Base-by-base conservation (phyloP, 2,329 filamentous ascomycete genomes). In the Fusarium sp. region DNA sequence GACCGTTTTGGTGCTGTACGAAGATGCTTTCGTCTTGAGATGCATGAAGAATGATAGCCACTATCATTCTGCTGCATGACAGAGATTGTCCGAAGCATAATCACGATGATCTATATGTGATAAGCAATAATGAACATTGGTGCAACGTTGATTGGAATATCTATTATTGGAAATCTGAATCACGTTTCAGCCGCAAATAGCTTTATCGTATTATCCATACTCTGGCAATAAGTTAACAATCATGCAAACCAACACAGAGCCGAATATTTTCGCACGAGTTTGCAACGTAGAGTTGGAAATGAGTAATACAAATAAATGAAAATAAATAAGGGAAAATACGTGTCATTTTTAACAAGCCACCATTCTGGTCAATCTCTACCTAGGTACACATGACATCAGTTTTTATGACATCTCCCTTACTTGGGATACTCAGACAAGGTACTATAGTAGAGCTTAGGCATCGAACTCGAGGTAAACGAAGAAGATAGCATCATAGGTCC, bases 31-130 rank as follows among this genome's bases (percentile, higher is more conserved):
- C 46, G 58, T 47, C 47, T 25, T 47, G 25, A 53, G 41, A 20
- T 62, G 29, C 36, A 62, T 62, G 36, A 52, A 41, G 15, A 47
- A 47, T 10, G 33, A 29, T 40, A 27, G 20, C 36, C 48, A 45
- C 11, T 40, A 25, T 33, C 17, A 40, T 31, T 31, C 36, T 33
- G 20, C 35, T 46, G 31, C n/a, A 33, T n/a, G 11, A 37, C 21
- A 27, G 14, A 21, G 13, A 39, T 39, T 31, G 17, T 11, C 20
- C 14, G 18, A 33, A 25, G 56, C 23, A 40, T 21, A 11, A 31
- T 41, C 27, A 35, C 23, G n/a, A n/a, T 21, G 17, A 11, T 18
- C 14, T 36, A 15, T 15, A 36, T 29, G 33, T 31, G 27, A 20
- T 18, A 9, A 21, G 23, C 14, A 42, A 40, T 61, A 17, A 18